phyloP scores from a whole-genome alignment of 495 filamentous ascomycete genomes.

The Aspergillus sclerotiicarbonarius region DNA sequence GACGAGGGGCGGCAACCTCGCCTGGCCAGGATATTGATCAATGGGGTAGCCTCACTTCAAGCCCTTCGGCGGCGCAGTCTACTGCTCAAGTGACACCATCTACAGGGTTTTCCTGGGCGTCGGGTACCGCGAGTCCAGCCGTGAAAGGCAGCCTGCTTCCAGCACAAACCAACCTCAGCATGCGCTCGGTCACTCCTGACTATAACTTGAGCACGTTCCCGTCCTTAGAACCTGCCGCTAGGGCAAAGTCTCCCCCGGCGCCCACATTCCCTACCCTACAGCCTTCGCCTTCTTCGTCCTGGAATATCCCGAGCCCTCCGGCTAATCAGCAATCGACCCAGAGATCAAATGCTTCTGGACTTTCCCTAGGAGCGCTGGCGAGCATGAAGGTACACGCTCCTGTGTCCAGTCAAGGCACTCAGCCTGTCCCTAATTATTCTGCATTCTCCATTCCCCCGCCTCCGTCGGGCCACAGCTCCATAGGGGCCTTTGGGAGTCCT shows the following conservation, averaged over 20 bases:
- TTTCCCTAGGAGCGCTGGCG: constrained; percentile 29
- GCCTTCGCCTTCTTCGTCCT: constrained; percentile 30
- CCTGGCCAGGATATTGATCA: constrained; percentile 35
- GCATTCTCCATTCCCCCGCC: constrained; percentile 49
- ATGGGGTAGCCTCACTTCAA: constrained; percentile 38
- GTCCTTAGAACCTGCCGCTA: constrained; percentile 42
- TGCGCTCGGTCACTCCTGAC: constrained; percentile 54
- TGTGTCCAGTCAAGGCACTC: constrained; percentile 22
- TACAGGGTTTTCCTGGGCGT: constrained; percentile 47
- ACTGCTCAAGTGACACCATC: constrained; percentile 32
- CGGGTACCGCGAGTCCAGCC: constrained; percentile 22
- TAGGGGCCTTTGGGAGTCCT: neutral
- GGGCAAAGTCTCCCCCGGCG: constrained; percentile 28
- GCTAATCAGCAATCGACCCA: constrained; percentile 17
- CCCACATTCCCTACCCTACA: constrained; percentile 35
- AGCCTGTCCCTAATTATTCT: constrained; percentile 36
- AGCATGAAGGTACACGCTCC: constrained; percentile 24
- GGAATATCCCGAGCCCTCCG: constrained; percentile 19
- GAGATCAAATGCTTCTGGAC: constrained; percentile 18
- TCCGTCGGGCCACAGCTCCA: constrained; percentile 23
- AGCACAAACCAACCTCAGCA: constrained; percentile 25
- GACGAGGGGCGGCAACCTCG: constrained; percentile 36
- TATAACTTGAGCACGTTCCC: constrained; percentile 49
- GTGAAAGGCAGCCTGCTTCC: constrained; percentile 23
- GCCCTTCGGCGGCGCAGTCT: constrained; percentile 24